These are phyloP conservation scores for Ziziphus jujuba DNA, from an alignment of 306 rosid species.

Conservation along the genomic window DNA sequence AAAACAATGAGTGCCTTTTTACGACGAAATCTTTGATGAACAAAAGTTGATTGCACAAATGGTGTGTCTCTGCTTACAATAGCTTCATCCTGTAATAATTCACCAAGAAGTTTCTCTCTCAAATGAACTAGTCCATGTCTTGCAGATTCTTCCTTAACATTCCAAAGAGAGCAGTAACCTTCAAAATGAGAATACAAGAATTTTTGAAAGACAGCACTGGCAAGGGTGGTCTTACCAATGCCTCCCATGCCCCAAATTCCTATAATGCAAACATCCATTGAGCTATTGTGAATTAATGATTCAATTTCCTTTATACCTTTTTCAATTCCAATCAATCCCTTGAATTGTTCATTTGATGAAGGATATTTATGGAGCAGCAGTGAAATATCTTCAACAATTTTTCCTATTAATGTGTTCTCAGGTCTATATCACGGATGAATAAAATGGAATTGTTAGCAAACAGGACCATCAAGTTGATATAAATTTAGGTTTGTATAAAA, in stretches of 20 bases:
- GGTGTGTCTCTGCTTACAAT: not conserved
- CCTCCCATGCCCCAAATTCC: not conserved
- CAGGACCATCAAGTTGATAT: too few species aligned
- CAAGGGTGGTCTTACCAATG: not conserved
- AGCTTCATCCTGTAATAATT: not conserved
- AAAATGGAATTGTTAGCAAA: too few species aligned
- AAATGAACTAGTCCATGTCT: not conserved
- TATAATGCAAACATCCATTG: not conserved
- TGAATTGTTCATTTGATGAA: too few species aligned
- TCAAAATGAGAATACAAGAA: not conserved
- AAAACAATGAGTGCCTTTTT: not conserved
- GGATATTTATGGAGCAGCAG: too few species aligned
- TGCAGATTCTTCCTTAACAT: not conserved
- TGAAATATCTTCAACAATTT: too few species aligned
- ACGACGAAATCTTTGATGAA: not conserved
- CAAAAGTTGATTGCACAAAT: not conserved
- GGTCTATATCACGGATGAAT: too few species aligned
- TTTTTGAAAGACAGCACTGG: not conserved
- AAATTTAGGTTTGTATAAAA: too few species aligned
- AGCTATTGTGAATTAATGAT: not conserved
- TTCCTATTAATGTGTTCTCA: too few species aligned
- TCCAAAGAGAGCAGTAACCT: not conserved
- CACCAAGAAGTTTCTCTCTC: not conserved
- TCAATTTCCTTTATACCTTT: not conserved
- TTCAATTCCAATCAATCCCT: not conserved